Conservation (phyloP, 2,329 filamentous ascomycete genomes). For the Mollisia scopiformis region DNA sequence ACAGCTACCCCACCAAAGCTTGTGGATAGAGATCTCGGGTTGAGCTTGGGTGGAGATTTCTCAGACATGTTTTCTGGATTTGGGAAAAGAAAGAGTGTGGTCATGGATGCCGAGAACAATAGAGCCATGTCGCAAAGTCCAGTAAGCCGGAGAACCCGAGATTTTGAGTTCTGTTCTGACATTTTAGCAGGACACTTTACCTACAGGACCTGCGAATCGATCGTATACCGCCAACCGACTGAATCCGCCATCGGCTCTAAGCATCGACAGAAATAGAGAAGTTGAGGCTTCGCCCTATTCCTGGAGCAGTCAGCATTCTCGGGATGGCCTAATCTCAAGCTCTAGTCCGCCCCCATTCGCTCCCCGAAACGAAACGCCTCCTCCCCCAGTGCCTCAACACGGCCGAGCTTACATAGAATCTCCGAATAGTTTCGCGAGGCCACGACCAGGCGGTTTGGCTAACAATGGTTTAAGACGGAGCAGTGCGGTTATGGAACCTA, state of each 20-base stretch:
- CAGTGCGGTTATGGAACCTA: slow-evolving; percentile 30
- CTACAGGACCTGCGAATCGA: slow-evolving; percentile 23
- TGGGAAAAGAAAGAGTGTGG: slow-evolving; percentile 33
- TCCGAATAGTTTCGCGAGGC: slow-evolving; percentile 15
- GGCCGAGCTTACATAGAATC: slow-evolving; percentile 14
- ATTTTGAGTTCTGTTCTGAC: slow-evolving; percentile 12
- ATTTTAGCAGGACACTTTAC: slow-evolving; percentile 24
- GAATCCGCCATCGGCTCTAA: slow-evolving; percentile 32
- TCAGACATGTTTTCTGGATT: slow-evolving; percentile 38
- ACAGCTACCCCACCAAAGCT: slow-evolving; percentile 37
- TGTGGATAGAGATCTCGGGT: slow-evolving; percentile 32
- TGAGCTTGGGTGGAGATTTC: slow-evolving; percentile 39
- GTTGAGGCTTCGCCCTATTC: slow-evolving; percentile 35
- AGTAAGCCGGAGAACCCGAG: slow-evolving; percentile 23
- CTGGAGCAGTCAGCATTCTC: slow-evolving; percentile 35
- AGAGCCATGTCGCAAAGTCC: slow-evolving; percentile 32
- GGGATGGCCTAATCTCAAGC: slow-evolving; percentile 35
- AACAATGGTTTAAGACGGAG: slow-evolving; percentile 33
- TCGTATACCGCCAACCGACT: slow-evolving; percentile 23
- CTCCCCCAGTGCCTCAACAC: slow-evolving; percentile 31
- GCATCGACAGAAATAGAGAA: slow-evolving; percentile 32
- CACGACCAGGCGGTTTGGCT: slow-evolving; percentile 18
- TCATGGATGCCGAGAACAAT: slow-evolving; percentile 29
- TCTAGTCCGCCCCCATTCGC: slow-evolving; percentile 28
- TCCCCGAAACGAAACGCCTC: slow-evolving; percentile 15